Evolutionary conservation across 2,329 filamentous ascomycete genomes (phyloP).

Genomic region (Neofusicoccum umdonicola): DNA sequence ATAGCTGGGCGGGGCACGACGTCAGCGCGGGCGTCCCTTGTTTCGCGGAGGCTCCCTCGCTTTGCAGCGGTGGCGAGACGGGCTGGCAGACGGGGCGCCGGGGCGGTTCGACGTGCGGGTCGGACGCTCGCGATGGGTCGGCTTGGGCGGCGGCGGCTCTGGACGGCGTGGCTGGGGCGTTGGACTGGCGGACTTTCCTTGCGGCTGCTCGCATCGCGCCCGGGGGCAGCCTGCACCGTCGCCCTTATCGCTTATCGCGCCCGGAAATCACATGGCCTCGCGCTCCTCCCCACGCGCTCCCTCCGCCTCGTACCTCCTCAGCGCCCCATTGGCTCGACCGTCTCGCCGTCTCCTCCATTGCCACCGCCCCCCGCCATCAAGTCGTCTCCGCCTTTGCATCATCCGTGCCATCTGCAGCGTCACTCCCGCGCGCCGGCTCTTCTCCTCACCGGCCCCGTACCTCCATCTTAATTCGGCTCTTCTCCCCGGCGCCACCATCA

Average conservation of each 20-base stretch:
- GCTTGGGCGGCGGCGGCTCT: not conserved
- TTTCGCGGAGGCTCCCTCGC: not conserved
- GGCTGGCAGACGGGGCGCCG: not conserved
- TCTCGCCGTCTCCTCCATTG: not conserved
- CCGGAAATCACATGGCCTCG: conserved; percentile 2
- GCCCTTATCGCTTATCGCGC: conserved; percentile 2
- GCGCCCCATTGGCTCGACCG: not conserved
- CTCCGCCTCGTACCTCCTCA: not conserved
- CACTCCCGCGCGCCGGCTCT: not conserved
- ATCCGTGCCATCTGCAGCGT: not conserved
- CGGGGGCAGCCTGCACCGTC: not conserved
- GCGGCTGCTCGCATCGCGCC: conserved; percentile 9
- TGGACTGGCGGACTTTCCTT: not conserved
- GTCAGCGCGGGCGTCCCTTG: conserved; percentile 8
- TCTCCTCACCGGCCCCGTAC: not conserved
- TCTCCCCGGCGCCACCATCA: conserved; percentile 1
- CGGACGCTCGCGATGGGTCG: not conserved
- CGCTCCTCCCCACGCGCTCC: not conserved
- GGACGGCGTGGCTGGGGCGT: not conserved
- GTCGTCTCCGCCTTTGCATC: not conserved
- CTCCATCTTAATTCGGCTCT: not conserved
- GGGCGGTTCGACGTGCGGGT: not conserved
- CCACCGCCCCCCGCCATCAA: not conserved
- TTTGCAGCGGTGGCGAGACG: not conserved
- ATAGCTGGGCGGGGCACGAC: conserved; percentile 5